Evolutionary conservation across 306 rosid genomes (phyloP).

Genomic region (Malus orientalis): DNA sequence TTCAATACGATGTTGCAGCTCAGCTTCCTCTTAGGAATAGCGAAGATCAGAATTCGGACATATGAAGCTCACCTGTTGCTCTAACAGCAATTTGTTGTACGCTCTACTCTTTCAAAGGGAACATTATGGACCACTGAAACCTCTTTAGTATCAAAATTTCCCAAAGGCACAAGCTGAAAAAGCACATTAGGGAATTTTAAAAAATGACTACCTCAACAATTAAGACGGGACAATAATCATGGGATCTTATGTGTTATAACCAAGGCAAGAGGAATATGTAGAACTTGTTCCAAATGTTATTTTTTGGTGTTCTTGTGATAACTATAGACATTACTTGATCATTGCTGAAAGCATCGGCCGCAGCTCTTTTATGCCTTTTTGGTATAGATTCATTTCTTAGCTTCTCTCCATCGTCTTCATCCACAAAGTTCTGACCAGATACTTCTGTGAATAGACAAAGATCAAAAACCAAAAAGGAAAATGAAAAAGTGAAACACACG

Average conservation of each 20-base stretch:
- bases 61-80: too few relatives aligned
- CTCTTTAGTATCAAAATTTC: slow-evolving; percentile 21
- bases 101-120: slow-evolving; percentile 21
- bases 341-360: slow-evolving; percentile 26
- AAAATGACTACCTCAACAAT: slow-evolving; percentile 7
- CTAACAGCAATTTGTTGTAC: neutral
- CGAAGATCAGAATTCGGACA: slow-evolving; percentile 5
- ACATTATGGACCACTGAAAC: slow-evolving; percentile 23
- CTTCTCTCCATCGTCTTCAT: slow-evolving; percentile 34
- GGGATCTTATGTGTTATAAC: neutral
- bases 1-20: slow-evolving; percentile 20
- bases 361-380: slow-evolving; percentile 47
- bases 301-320: neutral
- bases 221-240: neutral
- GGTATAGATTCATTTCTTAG: slow-evolving; percentile 31
- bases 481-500: neutral
- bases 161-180: slow-evolving; percentile 42
- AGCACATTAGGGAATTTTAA: neutral
- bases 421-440: slow-evolving; percentile 74
- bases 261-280: neutral
- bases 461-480: neutral
- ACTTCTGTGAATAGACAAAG: slow-evolving; percentile 40
- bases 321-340: slow-evolving; percentile 39
- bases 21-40: slow-evolving; percentile 32
- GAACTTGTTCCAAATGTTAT: neutral